Percentiles rank a stretch among this genome's conserved stretches.
Evolutionary conservation across 1,139 yeast genomes (phyloP).

Genomic region (Magnusiomyces fungicola): DNA sequence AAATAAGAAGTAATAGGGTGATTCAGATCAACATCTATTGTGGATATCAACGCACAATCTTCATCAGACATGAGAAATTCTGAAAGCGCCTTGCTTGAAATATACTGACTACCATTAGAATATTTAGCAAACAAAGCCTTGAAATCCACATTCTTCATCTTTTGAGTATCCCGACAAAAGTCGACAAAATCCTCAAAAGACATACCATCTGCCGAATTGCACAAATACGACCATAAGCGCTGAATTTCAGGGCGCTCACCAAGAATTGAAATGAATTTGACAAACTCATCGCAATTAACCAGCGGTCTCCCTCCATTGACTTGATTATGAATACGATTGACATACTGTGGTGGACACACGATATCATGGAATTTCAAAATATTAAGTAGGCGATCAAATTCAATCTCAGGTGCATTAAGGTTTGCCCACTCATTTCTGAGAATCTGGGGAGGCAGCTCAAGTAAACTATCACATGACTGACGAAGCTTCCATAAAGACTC

Average conservation of each 20-base stretch:
- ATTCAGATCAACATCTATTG: constrained; percentile 41
- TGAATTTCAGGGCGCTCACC: constrained; percentile 50
- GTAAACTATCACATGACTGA: constrained; percentile 46
- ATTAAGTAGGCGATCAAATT: constrained; percentile 53
- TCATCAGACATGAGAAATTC: constrained; percentile 46
- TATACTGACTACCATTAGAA: constrained; percentile 4
- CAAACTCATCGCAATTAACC: background rate
- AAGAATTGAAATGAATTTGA: too few relatives aligned
- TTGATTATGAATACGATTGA: constrained; percentile 40
- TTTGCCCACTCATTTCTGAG: constrained; percentile 53
- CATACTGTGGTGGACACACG: constrained; percentile 42
- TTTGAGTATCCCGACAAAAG: constrained; percentile 48
- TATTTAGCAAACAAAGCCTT: constrained; percentile 8
- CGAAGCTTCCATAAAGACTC: constrained; percentile 42
- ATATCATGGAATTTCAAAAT: constrained; percentile 65
- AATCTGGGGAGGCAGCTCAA: constrained; percentile 47
- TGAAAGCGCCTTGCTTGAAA: constrained; percentile 44
- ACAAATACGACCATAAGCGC: constrained; percentile 41
- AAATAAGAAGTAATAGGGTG: constrained; percentile 78
- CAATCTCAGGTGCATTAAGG: constrained; percentile 37
- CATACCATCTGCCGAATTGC: too few relatives aligned
- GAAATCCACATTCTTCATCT: constrained; percentile 14
- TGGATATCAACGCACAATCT: constrained; percentile 33
- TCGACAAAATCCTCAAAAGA: constrained; percentile 35
- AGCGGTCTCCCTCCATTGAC: background rate